Conservation (phyloP, 2,329 filamentous ascomycete species). For the Diaporthe eres region DNA sequence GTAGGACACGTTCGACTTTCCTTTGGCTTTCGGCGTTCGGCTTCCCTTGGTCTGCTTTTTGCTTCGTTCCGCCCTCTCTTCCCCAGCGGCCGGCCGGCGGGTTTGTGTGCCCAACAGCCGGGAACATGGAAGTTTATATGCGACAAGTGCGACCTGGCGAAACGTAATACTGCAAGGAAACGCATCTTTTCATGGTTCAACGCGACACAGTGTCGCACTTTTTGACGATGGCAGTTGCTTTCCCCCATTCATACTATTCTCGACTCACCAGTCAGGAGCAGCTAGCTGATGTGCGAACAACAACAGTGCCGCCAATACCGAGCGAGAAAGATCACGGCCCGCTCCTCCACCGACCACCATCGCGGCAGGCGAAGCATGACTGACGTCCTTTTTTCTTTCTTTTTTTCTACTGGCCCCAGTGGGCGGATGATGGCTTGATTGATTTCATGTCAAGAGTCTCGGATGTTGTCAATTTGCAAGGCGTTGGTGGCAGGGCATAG, state of each 20-base stretch:
- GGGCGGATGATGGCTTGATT: not conserved
- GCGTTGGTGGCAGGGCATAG: constrained; percentile 11
- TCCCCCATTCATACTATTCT: not conserved
- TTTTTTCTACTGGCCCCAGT: too few relatives aligned
- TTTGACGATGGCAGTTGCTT: not conserved
- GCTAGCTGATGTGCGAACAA: constrained; percentile 31
- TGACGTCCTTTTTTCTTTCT: constrained; percentile 6
- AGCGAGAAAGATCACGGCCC: constrained; percentile 36
- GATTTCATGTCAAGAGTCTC: not conserved
- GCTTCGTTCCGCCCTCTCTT: not conserved
- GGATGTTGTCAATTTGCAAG: not conserved
- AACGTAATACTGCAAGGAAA: not conserved
- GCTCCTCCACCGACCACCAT: constrained; percentile 24
- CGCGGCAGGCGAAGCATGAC: constrained; percentile 39
- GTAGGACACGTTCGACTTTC: constrained; percentile 38
- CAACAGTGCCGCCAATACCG: constrained; percentile 26
- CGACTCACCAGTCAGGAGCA: not conserved
- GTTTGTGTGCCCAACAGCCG: not conserved
- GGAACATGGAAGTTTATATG: not conserved
- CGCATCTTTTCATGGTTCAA: not conserved
- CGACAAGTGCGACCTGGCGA: not conserved
- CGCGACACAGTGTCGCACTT: not conserved
- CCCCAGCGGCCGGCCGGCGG: not conserved
- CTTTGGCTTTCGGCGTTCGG: not conserved
- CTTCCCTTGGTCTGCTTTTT: not conserved